Percentiles rank a stretch among this genome's conserved stretches.
Evolutionary conservation across 2,329 filamentous ascomycete genomes (phyloP).

Genomic region (Calonectria pteridis): DNA sequence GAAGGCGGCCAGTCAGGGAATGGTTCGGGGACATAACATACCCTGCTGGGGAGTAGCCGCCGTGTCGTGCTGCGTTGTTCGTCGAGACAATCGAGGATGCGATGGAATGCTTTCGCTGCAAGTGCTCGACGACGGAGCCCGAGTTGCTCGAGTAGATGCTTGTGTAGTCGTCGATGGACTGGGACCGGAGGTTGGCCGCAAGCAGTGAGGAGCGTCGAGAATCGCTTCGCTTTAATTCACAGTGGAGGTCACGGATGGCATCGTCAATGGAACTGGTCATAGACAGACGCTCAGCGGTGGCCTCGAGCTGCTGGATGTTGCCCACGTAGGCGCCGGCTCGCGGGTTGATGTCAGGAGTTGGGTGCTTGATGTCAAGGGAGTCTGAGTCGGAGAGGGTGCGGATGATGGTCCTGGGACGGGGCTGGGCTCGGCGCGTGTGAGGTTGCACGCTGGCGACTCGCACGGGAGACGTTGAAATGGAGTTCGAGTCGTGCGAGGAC

Average conservation of each 20-base stretch:
- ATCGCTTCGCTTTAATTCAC: slow-evolving; percentile 77
- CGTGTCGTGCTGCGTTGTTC: slow-evolving; percentile 74
- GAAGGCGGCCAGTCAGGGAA: slow-evolving; percentile 69
- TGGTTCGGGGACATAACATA: slow-evolving; percentile 76
- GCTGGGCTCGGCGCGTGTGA: slow-evolving; percentile 56
- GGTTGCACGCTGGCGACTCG: slow-evolving; percentile 56
- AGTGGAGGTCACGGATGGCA: slow-evolving; percentile 80
- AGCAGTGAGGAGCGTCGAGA: slow-evolving; percentile 74
- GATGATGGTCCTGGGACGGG: slow-evolving; percentile 60
- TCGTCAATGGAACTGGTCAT: slow-evolving; percentile 81
- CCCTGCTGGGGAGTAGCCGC: slow-evolving; percentile 77
- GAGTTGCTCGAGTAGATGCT: slow-evolving; percentile 45
- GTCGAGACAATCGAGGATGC: slow-evolving; percentile 76
- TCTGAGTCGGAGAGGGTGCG: slow-evolving; percentile 60
- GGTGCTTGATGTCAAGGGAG: slow-evolving; percentile 65
- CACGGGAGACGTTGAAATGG: slow-evolving; percentile 46
- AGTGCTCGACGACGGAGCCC: slow-evolving; percentile 42
- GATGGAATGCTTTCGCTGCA: slow-evolving; percentile 61
- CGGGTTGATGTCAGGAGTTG: slow-evolving; percentile 71
- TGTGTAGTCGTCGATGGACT: slow-evolving; percentile 35
- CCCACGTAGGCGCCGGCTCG: slow-evolving; percentile 72
- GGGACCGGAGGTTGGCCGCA: slow-evolving; percentile 57
- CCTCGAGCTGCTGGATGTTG: slow-evolving; percentile 81
- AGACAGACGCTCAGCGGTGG: slow-evolving; percentile 80
- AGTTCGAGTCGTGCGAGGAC: slow-evolving; percentile 29